A percentile compares a stretch with the other conserved stretches of the same genome.
Evolutionary conservation across 2,329 filamentous ascomycete species (phyloP).

Genomic region (Aspergillus melleus): DNA sequence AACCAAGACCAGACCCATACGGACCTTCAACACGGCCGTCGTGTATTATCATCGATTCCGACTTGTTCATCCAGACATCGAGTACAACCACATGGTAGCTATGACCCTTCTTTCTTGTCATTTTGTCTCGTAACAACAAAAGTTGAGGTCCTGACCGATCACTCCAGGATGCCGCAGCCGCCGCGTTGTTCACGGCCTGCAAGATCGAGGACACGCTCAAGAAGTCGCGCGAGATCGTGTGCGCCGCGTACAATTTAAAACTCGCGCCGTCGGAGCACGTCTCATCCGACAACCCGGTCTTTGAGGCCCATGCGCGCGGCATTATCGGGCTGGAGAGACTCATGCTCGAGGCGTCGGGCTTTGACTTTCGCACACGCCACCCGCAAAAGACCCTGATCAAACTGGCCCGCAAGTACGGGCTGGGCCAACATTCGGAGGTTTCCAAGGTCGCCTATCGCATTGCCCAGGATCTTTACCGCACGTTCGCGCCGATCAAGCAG

Average conservation of each 20-base stretch:
- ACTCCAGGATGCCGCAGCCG: slow-evolving; percentile 75
- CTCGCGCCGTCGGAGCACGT: slow-evolving; percentile 64
- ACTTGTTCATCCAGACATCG: slow-evolving; percentile 76
- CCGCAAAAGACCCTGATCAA: slow-evolving; percentile 85
- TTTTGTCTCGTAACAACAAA: not conserved
- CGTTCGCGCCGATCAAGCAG: slow-evolving; percentile 88
- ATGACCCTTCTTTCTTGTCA: not conserved
- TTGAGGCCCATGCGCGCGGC: slow-evolving; percentile 74
- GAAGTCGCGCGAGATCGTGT: slow-evolving; percentile 90
- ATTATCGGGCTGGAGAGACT: slow-evolving; percentile 89
- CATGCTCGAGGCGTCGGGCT: slow-evolving; percentile 88
- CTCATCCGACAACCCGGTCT: slow-evolving; percentile 81
- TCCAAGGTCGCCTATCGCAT: slow-evolving; percentile 75
- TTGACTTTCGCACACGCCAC: slow-evolving; percentile 88
- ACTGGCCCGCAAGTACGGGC: slow-evolving; percentile 62
- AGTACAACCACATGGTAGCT: slow-evolving; percentile 70
- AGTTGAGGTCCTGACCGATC: slow-evolving; percentile 7
- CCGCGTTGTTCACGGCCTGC: slow-evolving; percentile 87
- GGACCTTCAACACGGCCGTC: slow-evolving; percentile 88
- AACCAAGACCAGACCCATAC: slow-evolving; percentile 64
- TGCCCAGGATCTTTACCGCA: slow-evolving; percentile 87
- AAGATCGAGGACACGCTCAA: slow-evolving; percentile 98
- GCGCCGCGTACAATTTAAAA: slow-evolving; percentile 85
- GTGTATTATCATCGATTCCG: slow-evolving; percentile 94
- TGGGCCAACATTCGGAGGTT: slow-evolving; percentile 55